Base-by-base conservation (phyloP, 164 flowering plant species). In the Macadamia integrifolia region DNA sequence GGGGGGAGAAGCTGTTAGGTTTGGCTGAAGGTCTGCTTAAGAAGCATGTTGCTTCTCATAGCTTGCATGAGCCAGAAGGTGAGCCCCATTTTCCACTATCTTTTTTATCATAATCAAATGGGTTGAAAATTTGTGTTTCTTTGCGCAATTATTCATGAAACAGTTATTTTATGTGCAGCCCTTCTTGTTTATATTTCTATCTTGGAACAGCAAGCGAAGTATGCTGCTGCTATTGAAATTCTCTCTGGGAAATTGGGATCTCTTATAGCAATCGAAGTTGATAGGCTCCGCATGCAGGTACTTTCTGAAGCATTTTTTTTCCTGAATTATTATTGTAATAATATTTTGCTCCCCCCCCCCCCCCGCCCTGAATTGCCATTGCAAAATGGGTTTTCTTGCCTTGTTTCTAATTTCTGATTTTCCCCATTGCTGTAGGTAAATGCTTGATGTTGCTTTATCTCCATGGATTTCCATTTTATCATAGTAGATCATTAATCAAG, bases 21-120 rank as follows among this genome's bases (percentile, higher is more conserved):
- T 78, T 94, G 72, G 97, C 97, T 62, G 99, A 94, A 84, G 97
- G 90, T 61, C 80, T 92, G 64, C 83, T 94, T 61, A 94, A 92
- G 83, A 94, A 90, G 82, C 99, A 94, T 68, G 80, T 88, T 64
- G 78, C 88, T n/a, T 76, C 90, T 66, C 92, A 90, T 75, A 78
- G 88, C 76, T 83, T 94, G 81, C 95, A 90, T 76, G 99, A 92
- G 69, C 92, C 97, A 62, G 98, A 92, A 88, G 96, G 97, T 91
- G 62, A 46, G 31, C 46, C 61, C 70, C 66, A 15, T 23, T 63
- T 46, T 65, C 50, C 49, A 65, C 12, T 61, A 8, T 46, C 66
- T 44, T 44, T 3, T 55, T 48, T 52, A 18, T 28, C 42, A 46
- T 59, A 61, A 0, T n/a, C 15, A 14, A 11, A 6, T 10, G 43